Evolutionary conservation across 1,284 basidiomycete genomes (phyloP).

Genomic region (Leccinum huronense): DNA sequence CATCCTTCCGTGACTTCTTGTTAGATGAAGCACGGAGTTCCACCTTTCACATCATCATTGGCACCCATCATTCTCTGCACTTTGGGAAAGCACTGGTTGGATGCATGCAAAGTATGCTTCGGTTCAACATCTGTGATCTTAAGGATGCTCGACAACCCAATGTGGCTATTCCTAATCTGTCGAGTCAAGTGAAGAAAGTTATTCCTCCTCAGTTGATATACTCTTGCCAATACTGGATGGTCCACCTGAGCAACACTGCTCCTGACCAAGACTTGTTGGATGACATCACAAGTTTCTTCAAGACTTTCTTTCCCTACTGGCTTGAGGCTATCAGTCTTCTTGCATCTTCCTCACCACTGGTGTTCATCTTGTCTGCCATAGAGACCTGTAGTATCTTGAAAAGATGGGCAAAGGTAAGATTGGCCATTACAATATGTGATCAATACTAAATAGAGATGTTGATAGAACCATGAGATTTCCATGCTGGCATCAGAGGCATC

Average conservation of each 20-base stretch:
- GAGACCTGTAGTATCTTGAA: not conserved
- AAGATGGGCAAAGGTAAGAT: not conserved
- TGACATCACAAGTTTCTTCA: not conserved
- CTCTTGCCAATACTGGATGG: not conserved
- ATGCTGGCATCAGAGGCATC: not conserved
- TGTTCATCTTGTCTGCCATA: not conserved
- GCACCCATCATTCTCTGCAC: not conserved
- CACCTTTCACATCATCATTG: not conserved
- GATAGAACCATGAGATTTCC: not conserved
- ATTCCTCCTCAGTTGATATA: not conserved
- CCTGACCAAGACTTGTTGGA: not conserved
- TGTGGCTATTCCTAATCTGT: not conserved
- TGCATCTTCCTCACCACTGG: no score
- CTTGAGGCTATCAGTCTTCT: no score
- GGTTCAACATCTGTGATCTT: not conserved
- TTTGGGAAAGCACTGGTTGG: not conserved
- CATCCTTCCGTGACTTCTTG: no score
- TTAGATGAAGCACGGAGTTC: not conserved
- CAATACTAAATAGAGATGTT: not conserved
- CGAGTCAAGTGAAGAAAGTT: not conserved
- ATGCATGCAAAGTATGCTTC: not conserved
- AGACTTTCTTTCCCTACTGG: not conserved
- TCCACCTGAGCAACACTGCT: not conserved
- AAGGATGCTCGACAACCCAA: not conserved
- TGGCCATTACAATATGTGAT: not conserved